phyloP scores from a whole-genome alignment of 2,329 filamentous ascomycete species.

The Penicillium sp. region DNA sequence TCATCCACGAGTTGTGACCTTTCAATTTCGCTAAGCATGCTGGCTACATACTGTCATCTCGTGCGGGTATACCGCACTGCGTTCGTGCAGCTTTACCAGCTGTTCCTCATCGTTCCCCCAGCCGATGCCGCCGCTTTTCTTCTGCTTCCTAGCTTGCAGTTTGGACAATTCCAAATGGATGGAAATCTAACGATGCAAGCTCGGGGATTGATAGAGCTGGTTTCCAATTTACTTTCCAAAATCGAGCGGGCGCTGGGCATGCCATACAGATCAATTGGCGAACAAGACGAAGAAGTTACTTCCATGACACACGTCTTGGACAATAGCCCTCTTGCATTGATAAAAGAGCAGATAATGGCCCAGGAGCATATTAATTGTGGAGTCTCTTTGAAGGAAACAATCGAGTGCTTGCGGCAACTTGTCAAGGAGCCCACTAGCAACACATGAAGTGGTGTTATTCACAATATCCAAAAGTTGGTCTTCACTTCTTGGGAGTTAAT shows the following conservation, averaged over 20 bases:
- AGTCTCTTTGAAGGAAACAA: slow-evolving; percentile 13
- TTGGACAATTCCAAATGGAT: slow-evolving; percentile 10
- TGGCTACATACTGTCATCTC: slow-evolving; percentile 15
- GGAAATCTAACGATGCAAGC: slow-evolving; percentile 9
- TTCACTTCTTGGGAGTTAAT: too few relatives aligned
- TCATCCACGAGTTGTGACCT: slow-evolving; percentile 2
- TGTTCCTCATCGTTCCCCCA: slow-evolving; percentile 13
- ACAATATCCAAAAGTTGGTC: not conserved
- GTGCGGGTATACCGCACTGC: slow-evolving; percentile 13
- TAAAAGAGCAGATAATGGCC: slow-evolving; percentile 11
- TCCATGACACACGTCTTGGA: not conserved
- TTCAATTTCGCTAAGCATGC: slow-evolving; percentile 8
- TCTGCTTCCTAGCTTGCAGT: slow-evolving; percentile 8
- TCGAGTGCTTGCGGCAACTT: slow-evolving; percentile 13
- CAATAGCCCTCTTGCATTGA: slow-evolving; percentile 3
- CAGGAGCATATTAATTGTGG: slow-evolving; percentile 9
- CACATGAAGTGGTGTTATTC: too few relatives aligned
- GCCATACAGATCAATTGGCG: not conserved
- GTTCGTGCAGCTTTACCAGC: slow-evolving; percentile 16
- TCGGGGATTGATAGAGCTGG: slow-evolving; percentile 10
- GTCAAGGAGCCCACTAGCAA: slow-evolving; percentile 3
- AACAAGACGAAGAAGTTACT: not conserved
- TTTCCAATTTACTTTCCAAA: slow-evolving; percentile 10
- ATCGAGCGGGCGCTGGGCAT: slow-evolving; percentile 11
- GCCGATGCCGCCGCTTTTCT: slow-evolving; percentile 9